A percentile compares a stretch with the other conserved stretches of the same genome.
These are phyloP conservation scores for Amylostereum areolatum DNA, from an alignment of 1,284 basidiomycete species.

Conservation along the genomic window DNA sequence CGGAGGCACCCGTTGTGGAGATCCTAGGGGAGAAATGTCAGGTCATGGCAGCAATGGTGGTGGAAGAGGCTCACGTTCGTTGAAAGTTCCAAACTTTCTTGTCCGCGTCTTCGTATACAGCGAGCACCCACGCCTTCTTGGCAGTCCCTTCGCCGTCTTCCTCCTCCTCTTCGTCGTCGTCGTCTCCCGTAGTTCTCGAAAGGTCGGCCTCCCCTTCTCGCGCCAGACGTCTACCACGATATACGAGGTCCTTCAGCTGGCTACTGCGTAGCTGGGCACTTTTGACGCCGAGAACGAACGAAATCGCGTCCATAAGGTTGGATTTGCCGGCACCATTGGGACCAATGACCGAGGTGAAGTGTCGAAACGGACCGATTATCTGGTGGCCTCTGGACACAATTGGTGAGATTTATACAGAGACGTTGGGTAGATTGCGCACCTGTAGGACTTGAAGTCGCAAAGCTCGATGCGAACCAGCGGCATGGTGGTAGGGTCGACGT, in stretches of 20 bases:
- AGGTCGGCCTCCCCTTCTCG: slow-evolving; percentile 43
- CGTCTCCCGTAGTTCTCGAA: slow-evolving; percentile 37
- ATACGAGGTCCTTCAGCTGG: slow-evolving; percentile 93
- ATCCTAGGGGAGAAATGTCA: slow-evolving; percentile 49
- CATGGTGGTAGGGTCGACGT: slow-evolving; percentile 36
- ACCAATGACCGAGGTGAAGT: slow-evolving; percentile 95
- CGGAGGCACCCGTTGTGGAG: slow-evolving; percentile 78
- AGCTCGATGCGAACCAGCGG: slow-evolving; percentile 78
- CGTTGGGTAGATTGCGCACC: slow-evolving; percentile 29
- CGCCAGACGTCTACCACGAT: slow-evolving; percentile 80
- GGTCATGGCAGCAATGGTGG: not conserved
- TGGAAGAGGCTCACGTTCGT: slow-evolving; percentile 63
- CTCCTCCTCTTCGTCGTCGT: slow-evolving; percentile 47
- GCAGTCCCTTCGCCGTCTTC: slow-evolving; percentile 76
- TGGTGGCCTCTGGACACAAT: slow-evolving; percentile 61
- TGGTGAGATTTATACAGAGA: slow-evolving; percentile 2
- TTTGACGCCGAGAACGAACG: slow-evolving; percentile 96
- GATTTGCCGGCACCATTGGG: slow-evolving; percentile 99
- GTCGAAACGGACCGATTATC: slow-evolving; percentile 84
- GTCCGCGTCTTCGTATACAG: slow-evolving; percentile 77
- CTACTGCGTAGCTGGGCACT: slow-evolving; percentile 89
- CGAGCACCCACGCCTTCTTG: slow-evolving; percentile 91
- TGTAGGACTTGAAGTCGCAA: slow-evolving; percentile 92
- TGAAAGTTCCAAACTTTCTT: slow-evolving; percentile 88
- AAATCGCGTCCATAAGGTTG: slow-evolving; percentile 99